phyloP scores from a whole-genome alignment of 164 flowering plant species.

The Kalanchoe fedtschenkoi region DNA sequence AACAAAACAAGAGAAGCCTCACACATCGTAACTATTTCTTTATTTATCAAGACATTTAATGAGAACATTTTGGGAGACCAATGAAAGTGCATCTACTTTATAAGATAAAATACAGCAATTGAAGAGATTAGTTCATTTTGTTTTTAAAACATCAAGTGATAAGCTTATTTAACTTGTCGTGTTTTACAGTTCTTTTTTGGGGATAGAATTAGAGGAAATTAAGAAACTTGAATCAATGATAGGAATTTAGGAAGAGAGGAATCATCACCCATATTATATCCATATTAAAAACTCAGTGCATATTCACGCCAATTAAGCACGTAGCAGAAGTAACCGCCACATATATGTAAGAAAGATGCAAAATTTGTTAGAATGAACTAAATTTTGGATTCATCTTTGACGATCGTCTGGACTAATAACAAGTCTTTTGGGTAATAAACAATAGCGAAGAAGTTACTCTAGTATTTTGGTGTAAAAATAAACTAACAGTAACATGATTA shows the following conservation, averaged over 20 bases:
- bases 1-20: neutral
- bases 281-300: neutral
- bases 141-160: too few species aligned
- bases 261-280: neutral
- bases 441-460: too few species aligned
- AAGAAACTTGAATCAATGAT: slow-evolving; percentile 1
- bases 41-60: too few species aligned
- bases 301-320: neutral
- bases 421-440: too few species aligned
- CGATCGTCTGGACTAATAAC: neutral
- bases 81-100: too few species aligned
- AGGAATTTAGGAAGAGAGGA: neutral
- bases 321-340: neutral
- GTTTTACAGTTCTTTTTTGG: neutral
- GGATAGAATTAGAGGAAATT: neutral
- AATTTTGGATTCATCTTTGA: neutral
- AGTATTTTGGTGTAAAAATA: too few species aligned
- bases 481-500: too few species aligned
- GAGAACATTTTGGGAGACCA: too few species aligned
- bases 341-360: neutral
- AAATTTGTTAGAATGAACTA: neutral
- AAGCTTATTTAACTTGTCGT: neutral
- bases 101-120: too few species aligned
- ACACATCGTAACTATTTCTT: too few species aligned
- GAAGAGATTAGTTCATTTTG: too few species aligned